These are phyloP conservation scores for Talaromyces sp. DNA, from an alignment of 2,329 filamentous ascomycete species.

Conservation along the genomic window DNA sequence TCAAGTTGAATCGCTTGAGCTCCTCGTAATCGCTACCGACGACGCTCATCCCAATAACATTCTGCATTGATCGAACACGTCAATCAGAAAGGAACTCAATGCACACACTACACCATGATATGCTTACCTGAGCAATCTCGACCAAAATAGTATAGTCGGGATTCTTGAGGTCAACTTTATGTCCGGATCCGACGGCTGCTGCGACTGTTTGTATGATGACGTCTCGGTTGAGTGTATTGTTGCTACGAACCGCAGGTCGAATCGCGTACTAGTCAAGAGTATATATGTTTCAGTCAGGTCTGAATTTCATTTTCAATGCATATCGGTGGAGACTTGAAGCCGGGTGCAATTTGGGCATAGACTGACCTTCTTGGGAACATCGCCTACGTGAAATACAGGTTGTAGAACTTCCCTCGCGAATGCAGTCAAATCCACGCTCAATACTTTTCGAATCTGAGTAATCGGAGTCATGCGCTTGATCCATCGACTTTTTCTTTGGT, in stretches of 20 bases:
- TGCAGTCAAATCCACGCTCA: constrained; percentile 55
- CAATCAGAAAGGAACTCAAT: not conserved
- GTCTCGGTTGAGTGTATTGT: constrained; percentile 56
- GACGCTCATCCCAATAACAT: constrained; percentile 62
- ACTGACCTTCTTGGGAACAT: constrained; percentile 52
- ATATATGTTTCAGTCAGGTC: not conserved
- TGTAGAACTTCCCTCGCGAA: constrained; percentile 57
- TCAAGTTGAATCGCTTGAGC: constrained; percentile 61
- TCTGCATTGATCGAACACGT: constrained; percentile 40
- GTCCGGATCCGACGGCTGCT: constrained; percentile 53
- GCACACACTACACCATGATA: not conserved
- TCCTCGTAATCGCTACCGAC: constrained; percentile 58
- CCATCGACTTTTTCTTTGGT: constrained; percentile 55
- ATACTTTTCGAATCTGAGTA: constrained; percentile 55
- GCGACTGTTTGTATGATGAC: constrained; percentile 60
- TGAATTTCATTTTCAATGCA: not conserved
- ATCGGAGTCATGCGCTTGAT: constrained; percentile 61
- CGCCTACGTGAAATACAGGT: constrained; percentile 57
- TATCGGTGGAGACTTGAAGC: not conserved
- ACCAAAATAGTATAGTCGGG: constrained; percentile 62
- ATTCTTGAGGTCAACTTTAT: constrained; percentile 59
- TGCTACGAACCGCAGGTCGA: constrained; percentile 58
- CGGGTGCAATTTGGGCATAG: not conserved
- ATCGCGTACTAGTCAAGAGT: constrained; percentile 55
- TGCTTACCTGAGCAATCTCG: constrained; percentile 58